Evolutionary conservation across 805 yeast genomes (phyloP).

Genomic region (Candida ipomoeae): DNA sequence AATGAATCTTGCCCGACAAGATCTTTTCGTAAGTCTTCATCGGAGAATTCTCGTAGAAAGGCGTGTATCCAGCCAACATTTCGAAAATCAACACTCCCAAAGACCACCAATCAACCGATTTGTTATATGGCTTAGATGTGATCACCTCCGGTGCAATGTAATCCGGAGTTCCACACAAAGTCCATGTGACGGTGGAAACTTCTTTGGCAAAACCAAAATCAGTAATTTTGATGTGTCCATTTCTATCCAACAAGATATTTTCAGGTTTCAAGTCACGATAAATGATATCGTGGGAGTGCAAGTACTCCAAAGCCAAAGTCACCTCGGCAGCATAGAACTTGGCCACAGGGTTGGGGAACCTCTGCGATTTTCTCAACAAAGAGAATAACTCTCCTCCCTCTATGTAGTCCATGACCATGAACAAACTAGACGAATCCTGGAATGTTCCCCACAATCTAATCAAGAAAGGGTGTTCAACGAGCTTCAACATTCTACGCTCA

Average conservation of each 20-base stretch:
- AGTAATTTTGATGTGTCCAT: slow-evolving; percentile 58
- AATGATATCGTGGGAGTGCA: slow-evolving; percentile 55
- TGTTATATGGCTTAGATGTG: slow-evolving; percentile 58
- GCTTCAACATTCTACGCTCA: slow-evolving; percentile 54
- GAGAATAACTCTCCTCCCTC: slow-evolving; percentile 63
- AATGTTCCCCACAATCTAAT: slow-evolving; percentile 68
- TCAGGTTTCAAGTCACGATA: slow-evolving; percentile 62
- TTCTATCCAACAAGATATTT: slow-evolving; percentile 53
- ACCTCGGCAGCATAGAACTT: slow-evolving; percentile 64
- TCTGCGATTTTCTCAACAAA: slow-evolving; percentile 50
- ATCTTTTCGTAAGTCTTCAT: slow-evolving; percentile 62
- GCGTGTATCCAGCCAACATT: slow-evolving; percentile 61
- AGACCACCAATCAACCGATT: slow-evolving; percentile 65
- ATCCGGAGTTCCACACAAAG: slow-evolving; percentile 63
- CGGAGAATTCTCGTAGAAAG: slow-evolving; percentile 60
- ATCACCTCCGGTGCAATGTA: slow-evolving; percentile 66
- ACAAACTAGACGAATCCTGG: slow-evolving; percentile 52
- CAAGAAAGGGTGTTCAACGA: slow-evolving; percentile 57
- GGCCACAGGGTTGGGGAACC: slow-evolving; percentile 61
- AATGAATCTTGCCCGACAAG: slow-evolving; percentile 48
- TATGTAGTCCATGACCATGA: slow-evolving; percentile 63
- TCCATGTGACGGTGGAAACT: slow-evolving; percentile 55
- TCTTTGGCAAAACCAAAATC: slow-evolving; percentile 65
- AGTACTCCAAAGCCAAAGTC: slow-evolving; percentile 52
- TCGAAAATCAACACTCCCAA: slow-evolving; percentile 57